Evolutionary conservation across 805 yeast species (phyloP).

Genomic region (Kodamaea hsintzibuensis): DNA sequence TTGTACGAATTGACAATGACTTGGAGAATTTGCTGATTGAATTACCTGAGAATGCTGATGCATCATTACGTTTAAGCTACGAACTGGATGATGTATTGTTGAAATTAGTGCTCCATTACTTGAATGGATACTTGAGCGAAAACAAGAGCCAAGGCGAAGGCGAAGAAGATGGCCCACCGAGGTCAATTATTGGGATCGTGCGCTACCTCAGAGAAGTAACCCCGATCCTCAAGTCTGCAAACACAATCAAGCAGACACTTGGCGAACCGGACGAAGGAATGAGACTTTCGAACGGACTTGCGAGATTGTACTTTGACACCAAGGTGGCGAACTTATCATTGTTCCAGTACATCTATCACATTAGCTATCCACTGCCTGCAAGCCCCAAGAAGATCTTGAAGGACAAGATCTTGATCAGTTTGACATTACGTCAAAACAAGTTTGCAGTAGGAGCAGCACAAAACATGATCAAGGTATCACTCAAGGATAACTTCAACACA

Average conservation of each 20-base stretch:
- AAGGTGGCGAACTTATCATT: conserved; percentile 30
- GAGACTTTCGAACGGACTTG: conserved; percentile 32
- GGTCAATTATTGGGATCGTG: conserved; percentile 30
- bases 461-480: conserved; percentile 27
- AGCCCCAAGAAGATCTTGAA: conserved; percentile 35
- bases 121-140: conserved; percentile 25
- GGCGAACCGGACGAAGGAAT: conserved; percentile 8
- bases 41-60: conserved; percentile 13
- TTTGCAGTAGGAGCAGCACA: conserved; percentile 23
- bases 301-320: conserved; percentile 32
- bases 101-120: conserved; percentile 20
- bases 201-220: conserved; percentile 33
- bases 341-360: conserved; percentile 31
- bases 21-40: conserved; percentile 13
- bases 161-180: background rate
- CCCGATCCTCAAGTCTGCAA: conserved; percentile 29
- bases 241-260: conserved; percentile 17
- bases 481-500: conserved; percentile 38
- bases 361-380: conserved; percentile 26
- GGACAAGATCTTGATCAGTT: conserved; percentile 28
- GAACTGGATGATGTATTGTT: conserved; percentile 3
- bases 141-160: background rate
- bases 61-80: background rate
- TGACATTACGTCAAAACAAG: conserved; percentile 23
- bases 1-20: conserved; percentile 29